Evolutionary conservation across 2,329 filamentous ascomycete species (phyloP).

Genomic region (Paecilomyces dactylethromorphus): DNA sequence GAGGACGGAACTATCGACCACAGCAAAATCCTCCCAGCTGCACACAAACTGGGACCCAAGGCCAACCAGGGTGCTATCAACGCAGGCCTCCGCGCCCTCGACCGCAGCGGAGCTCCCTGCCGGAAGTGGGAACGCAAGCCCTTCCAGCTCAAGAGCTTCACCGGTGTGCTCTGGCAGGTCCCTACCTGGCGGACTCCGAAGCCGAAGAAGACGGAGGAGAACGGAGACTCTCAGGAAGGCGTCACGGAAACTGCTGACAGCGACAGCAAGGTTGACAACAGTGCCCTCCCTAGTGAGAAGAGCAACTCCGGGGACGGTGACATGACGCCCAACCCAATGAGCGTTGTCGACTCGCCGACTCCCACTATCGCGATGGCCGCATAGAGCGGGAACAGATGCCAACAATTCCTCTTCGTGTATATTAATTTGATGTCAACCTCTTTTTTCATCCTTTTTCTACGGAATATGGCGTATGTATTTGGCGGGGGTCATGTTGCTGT

Average conservation of each 20-base stretch:
- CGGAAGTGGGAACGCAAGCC: conserved; percentile 82
- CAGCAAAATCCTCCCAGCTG: conserved; percentile 31
- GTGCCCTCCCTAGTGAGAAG: conserved; percentile 55
- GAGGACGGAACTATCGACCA: conserved; percentile 46
- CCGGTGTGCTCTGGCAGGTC: conserved; percentile 75
- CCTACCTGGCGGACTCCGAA: conserved; percentile 67
- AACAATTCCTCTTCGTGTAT: neutral
- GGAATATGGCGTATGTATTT: neutral
- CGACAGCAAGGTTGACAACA: conserved; percentile 51
- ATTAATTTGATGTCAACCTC: conserved; percentile 4
- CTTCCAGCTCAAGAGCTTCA: conserved; percentile 86
- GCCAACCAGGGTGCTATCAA: conserved; percentile 98
- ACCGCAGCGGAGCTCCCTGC: conserved; percentile 85
- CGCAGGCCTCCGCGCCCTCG: conserved; percentile 85
- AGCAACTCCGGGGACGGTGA: conserved; percentile 48
- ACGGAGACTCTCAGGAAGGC: conserved; percentile 44
- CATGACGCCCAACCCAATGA: conserved; percentile 39
- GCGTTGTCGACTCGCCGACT: conserved; percentile 47
- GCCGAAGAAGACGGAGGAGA: conserved; percentile 34
- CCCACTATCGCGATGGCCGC: conserved; percentile 37
- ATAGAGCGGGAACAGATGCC: conserved; percentile 10
- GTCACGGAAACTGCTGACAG: conserved; percentile 23
- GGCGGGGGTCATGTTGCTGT: neutral
- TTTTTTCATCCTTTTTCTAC: neutral
- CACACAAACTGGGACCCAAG: conserved; percentile 88